Evolutionary conservation across 2,329 filamentous ascomycete species (phyloP), one percentile per base, ranked within the genome.

Genomic region (Zopfia rhizophila): DNA sequence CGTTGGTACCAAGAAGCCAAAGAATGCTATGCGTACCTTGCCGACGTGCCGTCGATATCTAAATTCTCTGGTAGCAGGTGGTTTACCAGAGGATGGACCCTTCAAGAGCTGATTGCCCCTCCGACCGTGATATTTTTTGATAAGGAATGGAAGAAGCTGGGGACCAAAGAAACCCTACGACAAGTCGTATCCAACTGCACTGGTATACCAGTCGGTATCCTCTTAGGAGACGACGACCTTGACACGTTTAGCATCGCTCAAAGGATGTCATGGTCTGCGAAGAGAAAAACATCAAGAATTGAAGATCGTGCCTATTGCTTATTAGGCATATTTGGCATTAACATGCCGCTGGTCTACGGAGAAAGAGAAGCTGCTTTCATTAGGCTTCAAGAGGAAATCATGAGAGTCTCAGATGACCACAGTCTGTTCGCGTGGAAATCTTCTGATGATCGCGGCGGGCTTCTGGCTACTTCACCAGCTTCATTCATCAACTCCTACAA

Each of bases 211-310:
- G n/a, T n/a, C n/a, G n/a, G n/a, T n/a, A n/a, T n/a, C n/a, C n/a
- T n/a, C n/a, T n/a, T n/a, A n/a, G n/a, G n/a, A n/a, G n/a, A n/a
- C n/a, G n/a, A n/a, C n/a, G n/a, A n/a, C n/a, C n/a, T n/a, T n/a
- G n/a, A n/a, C n/a, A n/a, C n/a, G n/a, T n/a, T n/a, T n/a, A n/a
- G n/a, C n/a, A n/a, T n/a, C n/a, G n/a, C n/a, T n/a, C n/a, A n/a
- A n/a, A n/a, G n/a, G n/a, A 29, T 59, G 32, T 46, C 39, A n/a
- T 61, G 58, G 58, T 46, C 45, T 5, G 35, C 36, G 14, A 21
- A 16, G 3, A 44, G 58, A n/a, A 11, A 40, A 7, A 57, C 55
- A 3, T 51, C 42, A 21, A 23, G 27, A 10, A 28, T 33, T 5
- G 52, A 55, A 33, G 52, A 55, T 19, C 22, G 7, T 13, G 52